Base-by-base conservation (phyloP, 495 filamentous ascomycete species). In the Chaetomium fimeti region DNA sequence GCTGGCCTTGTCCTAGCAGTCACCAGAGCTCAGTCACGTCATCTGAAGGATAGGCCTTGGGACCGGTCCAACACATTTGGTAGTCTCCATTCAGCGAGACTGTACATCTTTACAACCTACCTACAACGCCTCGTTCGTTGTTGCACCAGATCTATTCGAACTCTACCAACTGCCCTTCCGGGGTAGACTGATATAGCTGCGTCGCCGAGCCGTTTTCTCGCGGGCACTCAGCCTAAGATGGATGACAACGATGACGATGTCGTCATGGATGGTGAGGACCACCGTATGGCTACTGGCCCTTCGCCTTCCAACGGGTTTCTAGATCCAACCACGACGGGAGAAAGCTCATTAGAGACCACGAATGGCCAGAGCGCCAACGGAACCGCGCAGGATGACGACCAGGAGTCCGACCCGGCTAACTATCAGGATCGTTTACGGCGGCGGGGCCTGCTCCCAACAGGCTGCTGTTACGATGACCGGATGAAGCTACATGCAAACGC, bases 401-500 rank as follows among this genome's bases (percentile, higher is more conserved):
- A 69, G 3, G 72, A 75, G 9, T 42, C 66, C 8, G 60, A 64
- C 18, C 42, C 61, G 5, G 45, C 69, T 15, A 61, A 47, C 5
- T 73, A 71, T 40, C 74, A 71, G 8, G 56, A 65, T 12, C 49
- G 61, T 3, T 57, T 73, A 28, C 63, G 53, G 16, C 66, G 72
- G 22, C 72, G 72, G 49, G 71, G 75, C 22, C 45, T 74, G 27
- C 76, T 92, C 53, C 77, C 90, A 5, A 89, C 90, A 9, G 87
- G 95, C 42, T 82, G 89, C 49, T 94, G 91, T 67, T 98, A 97
- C 73, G 94, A 98, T 77, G 83, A 86, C 27, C 86, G 92, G 22
- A 98, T 98, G 94, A 90, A 92, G 58, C 87, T 89, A 65, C 94
- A 98, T 71, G 88, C 88, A 42, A 95, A 96, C 69, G 83, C 91